Base-by-base conservation (phyloP, 2,329 filamentous ascomycete species). In the Colletotrichum tofieldiae region DNA sequence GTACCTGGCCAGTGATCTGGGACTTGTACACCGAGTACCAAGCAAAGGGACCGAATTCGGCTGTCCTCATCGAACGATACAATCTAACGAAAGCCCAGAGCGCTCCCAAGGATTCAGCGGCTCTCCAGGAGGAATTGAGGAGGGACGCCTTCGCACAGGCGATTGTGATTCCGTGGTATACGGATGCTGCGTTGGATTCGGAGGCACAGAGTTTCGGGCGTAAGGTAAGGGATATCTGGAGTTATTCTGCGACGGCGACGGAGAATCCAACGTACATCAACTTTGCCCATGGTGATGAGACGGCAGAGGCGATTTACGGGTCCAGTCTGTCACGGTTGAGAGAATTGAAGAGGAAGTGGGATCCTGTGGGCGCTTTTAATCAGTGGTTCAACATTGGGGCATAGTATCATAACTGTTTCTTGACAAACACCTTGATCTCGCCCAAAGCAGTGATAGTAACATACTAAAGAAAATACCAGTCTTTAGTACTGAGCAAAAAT, bases 91-190 rank as follows among this genome's bases (percentile, higher is more conserved):
- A 81, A 54, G 77, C 79, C 2, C 70, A 65, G 62, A 78, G 73
- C 65, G 73, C 45, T 68, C 73, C 26, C 62, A 67, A 14, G 73
- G 73, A 37, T 0, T 72, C 72, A n/a, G 52, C 64, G 5, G 75
- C 78, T 0, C 74, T 83, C 7, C 79, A 81, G 63, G 80, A 82
- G 11, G 78, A 78, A 23, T 77, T 80, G 1, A 76, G 79, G 29
- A 77, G 81, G 51, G 80, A 82, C 58, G 81, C 79, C 4, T 67
- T 73, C 2, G 65, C 69, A 23, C 77, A 84, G 67, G 80, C 80
- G 0, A 77, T 84, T 49, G 78, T 80, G 0, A 81, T 84, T 18
- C 80, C 83, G 0, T 84, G 82, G 83, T 84, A 85, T 56, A 75
- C 75, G 1, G 80, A 83, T 65, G 71, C 77, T 0, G 73, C 74